Conservation (phyloP, 2,329 filamentous ascomycete species). For the Diplocarpon rosae region DNA sequence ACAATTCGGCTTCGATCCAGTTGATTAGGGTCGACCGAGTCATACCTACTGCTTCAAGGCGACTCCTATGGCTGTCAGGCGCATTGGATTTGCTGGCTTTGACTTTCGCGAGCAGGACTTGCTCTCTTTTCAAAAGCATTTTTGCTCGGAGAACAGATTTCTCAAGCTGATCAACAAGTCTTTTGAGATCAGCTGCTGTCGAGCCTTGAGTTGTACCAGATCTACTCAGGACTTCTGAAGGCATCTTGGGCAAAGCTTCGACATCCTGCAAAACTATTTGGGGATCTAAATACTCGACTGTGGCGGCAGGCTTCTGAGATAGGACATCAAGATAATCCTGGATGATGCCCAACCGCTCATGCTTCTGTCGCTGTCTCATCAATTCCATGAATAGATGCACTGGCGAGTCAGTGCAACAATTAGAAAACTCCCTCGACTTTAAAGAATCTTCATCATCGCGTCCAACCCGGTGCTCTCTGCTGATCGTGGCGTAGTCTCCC, state of each 20-base stretch:
- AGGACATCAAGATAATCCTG: slow-evolving; percentile 41
- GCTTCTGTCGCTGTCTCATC: slow-evolving; percentile 41
- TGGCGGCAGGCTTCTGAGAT: slow-evolving; percentile 40
- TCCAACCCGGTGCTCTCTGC: slow-evolving; percentile 15
- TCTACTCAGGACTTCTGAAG: slow-evolving; percentile 19
- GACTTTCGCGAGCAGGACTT: slow-evolving; percentile 41
- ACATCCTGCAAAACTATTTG: slow-evolving; percentile 16
- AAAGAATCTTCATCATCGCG: not conserved
- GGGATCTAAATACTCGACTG: slow-evolving; percentile 36
- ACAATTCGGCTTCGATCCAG: slow-evolving; percentile 54
- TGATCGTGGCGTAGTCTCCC: slow-evolving; percentile 32
- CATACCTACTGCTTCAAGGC: slow-evolving; percentile 39
- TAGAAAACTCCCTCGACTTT: slow-evolving; percentile 10
- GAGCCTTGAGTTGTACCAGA: slow-evolving; percentile 16
- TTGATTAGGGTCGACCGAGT: slow-evolving; percentile 50
- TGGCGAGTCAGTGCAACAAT: slow-evolving; percentile 13
- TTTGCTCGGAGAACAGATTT: slow-evolving; percentile 49
- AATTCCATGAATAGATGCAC: slow-evolving; percentile 42
- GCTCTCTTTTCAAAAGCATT: slow-evolving; percentile 43
- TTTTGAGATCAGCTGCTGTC: slow-evolving; percentile 34
- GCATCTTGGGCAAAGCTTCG: slow-evolving; percentile 21
- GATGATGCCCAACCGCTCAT: slow-evolving; percentile 38
- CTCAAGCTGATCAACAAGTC: slow-evolving; percentile 41
- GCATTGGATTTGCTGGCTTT: slow-evolving; percentile 5
- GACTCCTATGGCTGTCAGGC: slow-evolving; percentile 4